phyloP scores from a whole-genome alignment of 164 flowering plant genomes.

The Macadamia integrifolia region DNA sequence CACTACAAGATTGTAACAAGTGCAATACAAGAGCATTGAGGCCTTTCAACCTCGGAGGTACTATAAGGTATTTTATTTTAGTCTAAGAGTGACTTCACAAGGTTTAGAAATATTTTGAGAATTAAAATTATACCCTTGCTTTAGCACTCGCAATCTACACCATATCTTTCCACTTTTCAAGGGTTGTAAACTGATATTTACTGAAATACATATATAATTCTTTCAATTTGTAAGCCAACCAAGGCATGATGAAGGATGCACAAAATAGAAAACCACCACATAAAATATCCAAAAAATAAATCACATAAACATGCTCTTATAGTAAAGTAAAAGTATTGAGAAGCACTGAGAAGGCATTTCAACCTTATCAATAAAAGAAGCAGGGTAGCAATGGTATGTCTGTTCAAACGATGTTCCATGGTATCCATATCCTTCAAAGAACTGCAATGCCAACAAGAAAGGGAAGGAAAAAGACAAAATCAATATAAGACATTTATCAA shows the following conservation, averaged over 20 bases:
- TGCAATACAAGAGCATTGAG: no score
- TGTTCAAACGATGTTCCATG: conserved; percentile 86
- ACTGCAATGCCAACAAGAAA: conserved; percentile 39
- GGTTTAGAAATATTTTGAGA: no score
- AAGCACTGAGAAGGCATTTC: neutral
- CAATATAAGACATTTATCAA: neutral
- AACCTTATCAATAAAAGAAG: conserved; percentile 96
- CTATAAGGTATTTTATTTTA: no score
- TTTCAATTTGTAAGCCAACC: neutral
- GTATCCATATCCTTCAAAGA: conserved; percentile 75
- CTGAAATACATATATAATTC: neutral
- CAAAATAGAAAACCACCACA: neutral
- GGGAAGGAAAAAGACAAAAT: neutral
- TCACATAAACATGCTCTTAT: neutral
- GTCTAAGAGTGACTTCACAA: no score
- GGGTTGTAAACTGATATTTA: no score
- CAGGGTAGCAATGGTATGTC: conserved; percentile 85
- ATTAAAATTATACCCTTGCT: no score
- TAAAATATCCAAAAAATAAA: neutral
- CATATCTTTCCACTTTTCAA: no score
- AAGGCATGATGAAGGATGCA: neutral
- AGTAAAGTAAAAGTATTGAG: conserved; percentile 1
- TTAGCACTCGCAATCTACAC: no score
- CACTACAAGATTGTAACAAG: no score
- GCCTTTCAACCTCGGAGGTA: no score